Evolutionary conservation across 495 filamentous ascomycete genomes (phyloP), one percentile per base, ranked within the genome.

Genomic region (Penicillium diatomitis): DNA sequence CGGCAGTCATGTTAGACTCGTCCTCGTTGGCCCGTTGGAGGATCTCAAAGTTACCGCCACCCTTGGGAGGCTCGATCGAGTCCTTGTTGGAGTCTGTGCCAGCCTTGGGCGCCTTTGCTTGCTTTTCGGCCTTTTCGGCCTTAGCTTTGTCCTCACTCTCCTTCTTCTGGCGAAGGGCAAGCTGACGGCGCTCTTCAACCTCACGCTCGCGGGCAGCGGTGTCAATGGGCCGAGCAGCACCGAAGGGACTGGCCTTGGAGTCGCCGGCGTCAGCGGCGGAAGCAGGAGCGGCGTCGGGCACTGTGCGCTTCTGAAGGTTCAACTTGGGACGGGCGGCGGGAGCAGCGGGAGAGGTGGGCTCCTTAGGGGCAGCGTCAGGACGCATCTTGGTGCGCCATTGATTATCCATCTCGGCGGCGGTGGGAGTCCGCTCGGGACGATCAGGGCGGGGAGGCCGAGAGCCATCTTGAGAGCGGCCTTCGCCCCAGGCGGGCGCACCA

Each of bases 241-340:
- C 92, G 66, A 98, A 98, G 28, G 88, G 88, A 67, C 82, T 96
- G 11, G 88, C 78, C 72, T 92, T 95, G 3, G 87, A 75, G 49
- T 90, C 87, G 34, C 66, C 65, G 28, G 55, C 57, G 27, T 67
- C 52, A 27, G 73, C 60, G 34, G 77, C 60, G 7, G 75, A 48
- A 31, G 68, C 61, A 10, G 82, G 64, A 38, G 76, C 78, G 39
- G 73, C 69, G 46, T 96, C 90, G 4, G 90, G 82, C 32, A 95
- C 86, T 5, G 88, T 94, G 40, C 92, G 82, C 75, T 96, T 96
- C 47, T 80, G 64, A 9, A 95, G 81, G 58, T 96, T 90, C 55
- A 96, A 67, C 56, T 74, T 85, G 3, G 90, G 90, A 36, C 90
- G 80, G 33, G 83, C 72, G 47, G 71, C 60, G 47, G 75, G 58